These are phyloP conservation scores for Oryza nivara DNA, from an alignment of 176 grass and related monocot genomes.

Conservation along the genomic window DNA sequence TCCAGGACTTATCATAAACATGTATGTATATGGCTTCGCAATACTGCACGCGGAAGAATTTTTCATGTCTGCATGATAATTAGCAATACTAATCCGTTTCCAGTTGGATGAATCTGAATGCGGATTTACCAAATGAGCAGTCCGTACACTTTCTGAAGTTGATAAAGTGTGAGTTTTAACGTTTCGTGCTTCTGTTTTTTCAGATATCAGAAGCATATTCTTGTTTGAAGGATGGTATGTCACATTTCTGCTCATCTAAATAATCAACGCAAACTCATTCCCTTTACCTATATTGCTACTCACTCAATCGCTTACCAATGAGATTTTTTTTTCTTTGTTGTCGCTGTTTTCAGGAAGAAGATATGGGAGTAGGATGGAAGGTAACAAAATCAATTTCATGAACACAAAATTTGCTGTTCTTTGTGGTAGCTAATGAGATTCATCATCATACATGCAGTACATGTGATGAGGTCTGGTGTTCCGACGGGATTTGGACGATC, in stretches of 20 bases:
- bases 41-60: background rate
- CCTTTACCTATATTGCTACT: background rate
- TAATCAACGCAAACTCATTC: background rate
- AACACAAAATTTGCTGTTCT: background rate
- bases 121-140: background rate
- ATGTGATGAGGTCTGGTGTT: conserved; percentile 69
- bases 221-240: conserved; percentile 72
- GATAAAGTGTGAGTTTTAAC: background rate
- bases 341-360: conserved; percentile 46
- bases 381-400: conserved; percentile 31
- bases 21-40: too few species aligned
- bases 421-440: conserved; percentile 10
- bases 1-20: background rate
- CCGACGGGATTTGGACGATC: conserved; percentile 46
- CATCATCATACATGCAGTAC: conserved; percentile 40
- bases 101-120: background rate
- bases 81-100: background rate
- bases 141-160: background rate
- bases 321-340: background rate
- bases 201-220: conserved; percentile 92
- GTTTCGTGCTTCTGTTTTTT: conserved; percentile 16
- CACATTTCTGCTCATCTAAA: background rate
- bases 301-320: background rate
- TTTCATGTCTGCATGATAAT: background rate
- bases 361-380: conserved; percentile 55